Percentiles rank a stretch among this genome's conserved stretches.
Evolutionary conservation across 306 rosid genomes (phyloP).

Genomic region (Alnus rubra): DNA sequence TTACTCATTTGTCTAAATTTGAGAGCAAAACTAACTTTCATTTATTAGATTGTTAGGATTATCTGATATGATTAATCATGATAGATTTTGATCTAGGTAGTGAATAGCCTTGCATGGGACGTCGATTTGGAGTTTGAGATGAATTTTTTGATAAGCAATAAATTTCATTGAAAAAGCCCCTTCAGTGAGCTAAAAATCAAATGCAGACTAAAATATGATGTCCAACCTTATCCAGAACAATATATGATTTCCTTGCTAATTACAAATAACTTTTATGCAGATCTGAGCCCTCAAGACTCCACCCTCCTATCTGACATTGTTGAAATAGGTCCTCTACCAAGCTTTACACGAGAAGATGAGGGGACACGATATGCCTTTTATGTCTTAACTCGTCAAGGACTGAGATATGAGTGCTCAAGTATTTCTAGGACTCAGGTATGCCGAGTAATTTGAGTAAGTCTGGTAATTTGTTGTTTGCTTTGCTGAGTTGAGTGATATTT

Average conservation of each 20-base stretch:
- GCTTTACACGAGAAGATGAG: constrained; percentile 61
- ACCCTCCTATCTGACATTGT: constrained; percentile 65
- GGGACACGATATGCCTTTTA: constrained; percentile 62
- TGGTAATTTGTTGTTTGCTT: neutral
- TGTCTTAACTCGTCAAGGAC: constrained; percentile 70
- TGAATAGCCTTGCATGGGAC: neutral
- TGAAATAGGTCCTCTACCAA: constrained; percentile 66
- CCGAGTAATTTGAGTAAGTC: neutral
- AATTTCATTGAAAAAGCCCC: neutral
- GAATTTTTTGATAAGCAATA: neutral
- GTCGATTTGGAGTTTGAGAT: constrained; percentile 3
- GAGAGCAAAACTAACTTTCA: neutral
- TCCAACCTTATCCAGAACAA: neutral
- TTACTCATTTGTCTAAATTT: neutral
- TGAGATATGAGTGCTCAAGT: constrained; percentile 83
- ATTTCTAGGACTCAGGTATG: constrained; percentile 74
- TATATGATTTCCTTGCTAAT: constrained; percentile 8
- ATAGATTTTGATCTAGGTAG: neutral
- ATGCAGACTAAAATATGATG: neutral
- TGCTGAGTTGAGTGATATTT: neutral
- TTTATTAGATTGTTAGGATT: neutral
- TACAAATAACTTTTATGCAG: constrained; percentile 30
- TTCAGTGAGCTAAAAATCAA: neutral
- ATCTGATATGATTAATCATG: neutral
- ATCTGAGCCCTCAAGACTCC: constrained; percentile 65